These are phyloP conservation scores for Pythium plurisporium DNA, from an alignment of 352 stramenopile genomes.

Conservation along the genomic window DNA sequence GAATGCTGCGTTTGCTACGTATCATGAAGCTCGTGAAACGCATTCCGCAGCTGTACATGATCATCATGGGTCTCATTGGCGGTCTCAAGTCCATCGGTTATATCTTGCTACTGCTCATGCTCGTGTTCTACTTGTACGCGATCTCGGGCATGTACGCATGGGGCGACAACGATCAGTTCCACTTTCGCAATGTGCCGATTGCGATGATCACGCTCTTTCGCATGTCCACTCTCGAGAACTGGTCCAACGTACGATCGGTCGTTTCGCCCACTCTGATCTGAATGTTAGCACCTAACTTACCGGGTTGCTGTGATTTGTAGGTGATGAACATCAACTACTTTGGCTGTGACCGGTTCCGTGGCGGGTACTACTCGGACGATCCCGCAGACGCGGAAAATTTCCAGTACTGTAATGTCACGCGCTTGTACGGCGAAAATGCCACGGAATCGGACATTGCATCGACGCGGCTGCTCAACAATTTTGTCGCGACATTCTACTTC, in stretches of 20 bases:
- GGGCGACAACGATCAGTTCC: slow-evolving; percentile 80
- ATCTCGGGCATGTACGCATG: slow-evolving; percentile 91
- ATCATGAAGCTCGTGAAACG: slow-evolving; percentile 90
- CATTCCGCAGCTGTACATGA: slow-evolving; percentile 88
- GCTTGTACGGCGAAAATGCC: slow-evolving; percentile 46
- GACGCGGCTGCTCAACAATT: slow-evolving; percentile 39
- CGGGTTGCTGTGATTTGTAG: slow-evolving; percentile 11
- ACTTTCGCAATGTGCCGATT: slow-evolving; percentile 75
- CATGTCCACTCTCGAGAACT: slow-evolving; percentile 81
- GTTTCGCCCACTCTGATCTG: too few species aligned
- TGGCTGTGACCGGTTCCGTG: slow-evolving; percentile 54
- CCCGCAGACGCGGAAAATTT: slow-evolving; percentile 29
- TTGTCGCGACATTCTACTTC: slow-evolving; percentile 70
- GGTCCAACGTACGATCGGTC: slow-evolving; percentile 46
- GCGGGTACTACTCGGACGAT: slow-evolving; percentile 64
- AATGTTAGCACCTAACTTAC: not conserved
- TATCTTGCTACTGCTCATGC: slow-evolving; percentile 81
- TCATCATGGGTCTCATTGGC: slow-evolving; percentile 87
- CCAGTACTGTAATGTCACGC: slow-evolving; percentile 62
- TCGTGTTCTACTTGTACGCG: slow-evolving; percentile 89
- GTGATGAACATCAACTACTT: slow-evolving; percentile 85
- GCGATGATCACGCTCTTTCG: slow-evolving; percentile 83
- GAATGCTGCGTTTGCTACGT: slow-evolving; percentile 81
- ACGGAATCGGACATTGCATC: slow-evolving; percentile 33
- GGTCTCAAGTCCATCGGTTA: slow-evolving; percentile 89